A percentile compares a stretch with the other conserved stretches of the same genome.
phyloP scores from a whole-genome alignment of 78 protist species.

The Dictyostelium discoideum region DNA sequence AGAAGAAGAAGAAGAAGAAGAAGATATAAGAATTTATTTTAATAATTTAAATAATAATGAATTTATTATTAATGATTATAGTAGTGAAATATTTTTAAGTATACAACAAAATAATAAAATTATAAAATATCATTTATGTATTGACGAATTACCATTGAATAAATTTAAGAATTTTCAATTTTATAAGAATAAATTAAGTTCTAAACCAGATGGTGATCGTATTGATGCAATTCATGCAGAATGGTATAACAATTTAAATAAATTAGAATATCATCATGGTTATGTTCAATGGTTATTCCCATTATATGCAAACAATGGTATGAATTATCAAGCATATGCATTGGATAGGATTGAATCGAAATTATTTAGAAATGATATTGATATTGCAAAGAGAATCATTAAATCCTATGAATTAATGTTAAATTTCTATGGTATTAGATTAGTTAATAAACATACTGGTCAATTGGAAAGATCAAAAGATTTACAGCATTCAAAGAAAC shows the following conservation, averaged over 20 bases:
- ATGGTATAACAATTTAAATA: not conserved
- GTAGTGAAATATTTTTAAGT: not conserved
- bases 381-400: not conserved
- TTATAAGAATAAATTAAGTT: not conserved
- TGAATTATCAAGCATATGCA: not conserved
- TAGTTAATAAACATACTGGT: not conserved
- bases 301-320: not conserved
- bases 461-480: not conserved
- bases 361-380: conserved; percentile 14
- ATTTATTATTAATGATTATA: not conserved
- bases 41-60: not conserved
- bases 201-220: conserved; percentile 1
- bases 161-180: not conserved
- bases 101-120: not conserved
- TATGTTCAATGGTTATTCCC: conserved; percentile 40
- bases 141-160: not conserved
- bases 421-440: conserved; percentile 10
- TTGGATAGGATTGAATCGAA: not conserved
- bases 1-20: not conserved
- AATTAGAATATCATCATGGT: conserved; percentile 19
- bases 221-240: not conserved
- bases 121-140: not conserved
- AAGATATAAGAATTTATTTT: not conserved
- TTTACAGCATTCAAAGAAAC: not conserved
- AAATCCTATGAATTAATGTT: conserved; percentile 2